Evolutionary conservation across 805 yeast genomes (phyloP), one percentile per base, ranked within the genome.

Genomic region (Vanderwaltozyma tropicalis): DNA sequence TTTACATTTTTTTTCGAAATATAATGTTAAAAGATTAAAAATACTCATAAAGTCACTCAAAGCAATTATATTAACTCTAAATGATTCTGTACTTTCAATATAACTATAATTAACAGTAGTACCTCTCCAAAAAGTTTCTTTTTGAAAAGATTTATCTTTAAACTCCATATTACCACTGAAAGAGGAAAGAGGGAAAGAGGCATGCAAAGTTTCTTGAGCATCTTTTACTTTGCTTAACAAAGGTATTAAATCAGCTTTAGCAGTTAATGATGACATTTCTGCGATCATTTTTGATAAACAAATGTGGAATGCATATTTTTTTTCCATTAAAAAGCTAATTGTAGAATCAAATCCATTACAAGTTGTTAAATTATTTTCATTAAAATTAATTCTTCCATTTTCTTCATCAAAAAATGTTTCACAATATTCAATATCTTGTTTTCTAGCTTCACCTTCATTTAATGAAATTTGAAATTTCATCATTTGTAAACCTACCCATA

Each of bases 401-500:
- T 21, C 18, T 3, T 20, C 26, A 3, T 32, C 33, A 14, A 40
- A 17, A 35, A 43, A 47, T 4, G 10, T 24, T 28, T 38, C 35
- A 34, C 44, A 30, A 28, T 43, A 39, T 18, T 42, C 38, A 14
- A 29, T 18, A n/a, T 41, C 32, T 18, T 28, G 15, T 3, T 17
- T 22, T 24, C 29, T 40, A 5, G 28, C 15, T 7, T 34, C 31
- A 15, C 37, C 37, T 21, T 38, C 44, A 7, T 24, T 11, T 8
- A 41, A 31, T 20, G 38, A 20, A 24, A 35, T 28, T 29, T 35
- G 38, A 13, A 45, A 37, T 13, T 32, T 41, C 5, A 49, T 3
- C 12, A 47, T 41, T 35, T 49, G 52, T 10, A 49, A 15, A 20
- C 51, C 47, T 1, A 44, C 34, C 54, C 54, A 49, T 17, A 49